phyloP scores from a whole-genome alignment of 768 basidiomycete species.

The Trametes punicea region DNA sequence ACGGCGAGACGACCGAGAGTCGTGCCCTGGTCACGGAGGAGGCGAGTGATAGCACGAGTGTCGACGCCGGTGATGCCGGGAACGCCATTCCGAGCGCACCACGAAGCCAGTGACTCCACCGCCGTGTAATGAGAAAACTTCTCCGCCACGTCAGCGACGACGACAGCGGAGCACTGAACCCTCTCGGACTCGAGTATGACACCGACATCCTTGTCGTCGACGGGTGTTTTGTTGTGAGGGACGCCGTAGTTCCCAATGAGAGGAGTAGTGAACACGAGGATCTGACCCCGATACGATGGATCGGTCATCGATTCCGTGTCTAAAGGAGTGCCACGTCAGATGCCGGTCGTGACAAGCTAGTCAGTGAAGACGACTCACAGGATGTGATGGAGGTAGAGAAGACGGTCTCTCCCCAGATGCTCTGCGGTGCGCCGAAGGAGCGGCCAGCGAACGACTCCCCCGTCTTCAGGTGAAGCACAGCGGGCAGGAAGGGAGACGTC shows the following conservation, averaged over 20 bases:
- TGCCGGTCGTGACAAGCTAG: not conserved
- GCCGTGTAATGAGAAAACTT: constrained; percentile 94
- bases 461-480: constrained; percentile 86
- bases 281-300: constrained; percentile 96
- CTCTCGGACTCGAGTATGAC: constrained; percentile 84
- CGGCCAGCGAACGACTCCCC: constrained; percentile 90
- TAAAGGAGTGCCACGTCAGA: constrained; percentile 31
- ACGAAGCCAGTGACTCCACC: constrained; percentile 86
- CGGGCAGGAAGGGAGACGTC: constrained; percentile 49
- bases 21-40: constrained; percentile 95
- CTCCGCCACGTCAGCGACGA: constrained; percentile 93
- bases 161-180: constrained; percentile 89
- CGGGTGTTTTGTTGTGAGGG: constrained; percentile 71
- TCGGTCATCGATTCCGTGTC: constrained; percentile 99
- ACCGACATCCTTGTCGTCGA: constrained; percentile 75
- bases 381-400: constrained; percentile 99
- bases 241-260: constrained; percentile 99
- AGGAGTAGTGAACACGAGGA: constrained; percentile 97
- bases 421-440: constrained; percentile 85
- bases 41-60: constrained; percentile 91
- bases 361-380: constrained; percentile 49
- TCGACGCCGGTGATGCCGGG: constrained; percentile 97
- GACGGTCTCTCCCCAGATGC: constrained; percentile 94
- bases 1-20: constrained; percentile 90
- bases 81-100: constrained; percentile 87